Base-by-base conservation (phyloP, 1,284 basidiomycete genomes). In the Retiboletus fuscus region DNA sequence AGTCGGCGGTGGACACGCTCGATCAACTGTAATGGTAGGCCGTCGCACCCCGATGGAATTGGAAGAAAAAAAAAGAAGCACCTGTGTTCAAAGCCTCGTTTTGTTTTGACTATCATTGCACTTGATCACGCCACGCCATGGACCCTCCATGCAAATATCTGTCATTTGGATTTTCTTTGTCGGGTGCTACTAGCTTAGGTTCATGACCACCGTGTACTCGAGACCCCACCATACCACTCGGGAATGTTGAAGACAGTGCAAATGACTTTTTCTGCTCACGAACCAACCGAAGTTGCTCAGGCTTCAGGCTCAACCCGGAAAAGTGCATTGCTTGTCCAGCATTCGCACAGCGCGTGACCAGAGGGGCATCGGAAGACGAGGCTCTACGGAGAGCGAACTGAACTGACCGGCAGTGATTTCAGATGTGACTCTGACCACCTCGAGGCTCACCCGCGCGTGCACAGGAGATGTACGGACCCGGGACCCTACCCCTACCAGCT, bases 1-100 rank as follows among this genome's bases (percentile, higher is more conserved):
- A 93, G 77, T 90, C 89, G 44, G 90, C 91, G 28, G 83, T 91
- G 74, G 90, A 92, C 71, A 88, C 89, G 68, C 82, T 90, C 73
- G 85, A 88, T 69, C 83, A 80, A 67, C 79, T n/a, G n/a, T n/a
- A n/a, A n/a, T n/a, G 79, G 28, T 80, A 55, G 70, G 34, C 11
- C 12, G 26, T 46, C 39, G 24, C 39, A n/a, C 26, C 64, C 64
- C 30, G 18, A 12, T 49, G 16, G 34, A 49, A 41, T 55, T 41
- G 53, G 13, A 22, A 55, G 67, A 69, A 49, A 41, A 11, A 3
- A n/a, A n/a, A 16, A 51, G 7, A n/a, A 24, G 26, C 51, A 4
- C 30, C 10, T 47, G n/a, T 8, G 16, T 22, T 28, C 34, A 30
- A 75, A 34, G 11, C 5, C 13, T 28, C 6, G 10, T 51, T 15